Conservation (phyloP, 805 yeast genomes). For the Komagataella ulmi region DNA sequence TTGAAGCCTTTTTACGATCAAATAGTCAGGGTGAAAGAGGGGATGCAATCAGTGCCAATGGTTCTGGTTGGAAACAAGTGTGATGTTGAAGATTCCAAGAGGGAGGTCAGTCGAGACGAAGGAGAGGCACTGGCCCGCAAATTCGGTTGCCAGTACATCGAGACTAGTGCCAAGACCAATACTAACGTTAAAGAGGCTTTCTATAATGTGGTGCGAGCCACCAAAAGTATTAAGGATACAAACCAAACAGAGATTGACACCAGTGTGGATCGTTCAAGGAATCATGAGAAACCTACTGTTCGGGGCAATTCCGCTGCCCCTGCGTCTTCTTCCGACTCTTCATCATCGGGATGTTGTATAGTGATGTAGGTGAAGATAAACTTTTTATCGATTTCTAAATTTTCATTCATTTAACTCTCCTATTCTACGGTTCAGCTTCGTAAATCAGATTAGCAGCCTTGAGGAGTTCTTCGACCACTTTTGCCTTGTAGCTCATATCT, state of each 20-base stretch:
- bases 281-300: not conserved
- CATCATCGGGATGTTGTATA: not conserved
- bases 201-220: slow-evolving; percentile 14
- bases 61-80: slow-evolving; percentile 67
- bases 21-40: slow-evolving; percentile 34
- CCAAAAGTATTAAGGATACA: not conserved
- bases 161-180: slow-evolving; percentile 87
- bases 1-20: slow-evolving; percentile 51
- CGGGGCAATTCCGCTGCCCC: not conserved
- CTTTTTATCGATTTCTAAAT: not conserved
- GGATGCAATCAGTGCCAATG: slow-evolving; percentile 55
- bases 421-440: slow-evolving; percentile 9
- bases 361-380: not conserved
- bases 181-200: slow-evolving; percentile 49
- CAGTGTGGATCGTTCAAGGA: not conserved
- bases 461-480: slow-evolving; percentile 75
- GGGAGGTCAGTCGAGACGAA: slow-evolving; percentile 51
- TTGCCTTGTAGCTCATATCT: slow-evolving; percentile 64
- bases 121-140: slow-evolving; percentile 49
- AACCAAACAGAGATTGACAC: not conserved
- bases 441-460: slow-evolving; percentile 72
- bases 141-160: slow-evolving; percentile 66
- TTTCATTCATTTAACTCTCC: not conserved
- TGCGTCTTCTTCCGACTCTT: not conserved
- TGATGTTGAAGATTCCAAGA: slow-evolving; percentile 48